Base-by-base conservation (phyloP, 257 asterid species). In the Prunella vulgaris region DNA sequence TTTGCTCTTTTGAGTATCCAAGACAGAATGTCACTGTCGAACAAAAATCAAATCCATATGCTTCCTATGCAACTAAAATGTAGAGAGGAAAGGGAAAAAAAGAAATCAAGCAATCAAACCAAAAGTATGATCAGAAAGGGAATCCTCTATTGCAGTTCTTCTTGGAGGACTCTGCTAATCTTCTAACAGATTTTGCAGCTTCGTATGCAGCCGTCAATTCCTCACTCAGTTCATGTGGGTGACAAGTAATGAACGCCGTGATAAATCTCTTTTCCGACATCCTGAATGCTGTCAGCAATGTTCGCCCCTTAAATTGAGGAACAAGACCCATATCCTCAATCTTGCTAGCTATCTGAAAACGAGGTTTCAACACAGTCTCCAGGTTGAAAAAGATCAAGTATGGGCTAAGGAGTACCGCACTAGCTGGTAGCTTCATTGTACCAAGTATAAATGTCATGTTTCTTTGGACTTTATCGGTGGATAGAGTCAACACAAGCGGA, bases 91-190 rank as follows among this genome's bases (percentile, higher is more conserved):
- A 3, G 5, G 12, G 14, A n/a, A 25, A 65, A 12, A 27, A 28
- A 46, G 0, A 1, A 1, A 12, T n/a, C 20, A 30, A 18, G 5
- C 8, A 21, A 62, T 13, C 10, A 22, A 32, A 76, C 53, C 54
- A 53, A 25, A 58, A 40, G 17, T 24, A 64, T 27, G 10, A 66
- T 91, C 87, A 87, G 72, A 88, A 88, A 17, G 95, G 93, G 54
- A 91, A 91, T 42, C 93, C 91, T 76, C 65, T 74, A 69, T 7
- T 74, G 7, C 14, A 24, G 71, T 44, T 66, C 82, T 78, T 88
- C 88, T 82, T 91, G 4, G 90, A 87, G 35, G 95, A 84, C 74
- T 78, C 95, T 0, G 93, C 97, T 74, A 91, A 85, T 52, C 93
- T 74, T 77, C 76, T 84, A 24, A 88, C 81, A 44, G 83, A 60